Evolutionary conservation across 73 alveolate species (phyloP), one percentile per base, ranked within the genome.

Genomic region (Uronychia binucleata): DNA sequence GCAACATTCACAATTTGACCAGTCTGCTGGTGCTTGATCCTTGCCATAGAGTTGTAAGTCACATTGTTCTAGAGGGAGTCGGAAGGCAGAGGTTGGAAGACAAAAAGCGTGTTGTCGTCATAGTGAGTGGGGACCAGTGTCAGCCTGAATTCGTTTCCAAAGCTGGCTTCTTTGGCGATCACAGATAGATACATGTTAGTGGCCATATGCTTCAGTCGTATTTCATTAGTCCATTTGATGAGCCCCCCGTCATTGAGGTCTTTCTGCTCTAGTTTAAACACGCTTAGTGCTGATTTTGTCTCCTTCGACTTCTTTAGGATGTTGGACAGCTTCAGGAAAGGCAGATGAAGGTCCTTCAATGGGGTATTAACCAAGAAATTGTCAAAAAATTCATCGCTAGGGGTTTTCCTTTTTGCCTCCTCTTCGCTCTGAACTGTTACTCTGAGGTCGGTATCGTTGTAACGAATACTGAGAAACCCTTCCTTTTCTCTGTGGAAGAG

Each of bases 401-500:
- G 67, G 5, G 67, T 46, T 46, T 19, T 46, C 5, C 19, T 19
- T 11, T 46, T 19, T 46, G 67, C n/a, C n/a, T 46, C 30, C 5
- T 75, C 32, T 30, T 75, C 81, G 30, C 27, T 5, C 8, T 28
- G 25, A 28, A 58, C 28, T 26, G 25, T 32, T 5, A 75, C 59
- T 75, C 81, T 75, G 46, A 75, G 27, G 1, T 75, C 81, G 1
- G n/a, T 32, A 27, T 75, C 81, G n/a, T 75, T 75, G 58, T 28
- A 75, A 8, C 81, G 46, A 27, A 75, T 30, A 13, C 57, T 26
- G 8, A 75, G 27, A 32, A 75, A 75, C 27, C 81, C 81, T 30
- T 75, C 81, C 58, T 27, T 75, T 30, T 75, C 81, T 30, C 81
- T 75, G 58, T 75, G 81, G 27, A 75, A 75, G 1, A 75, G 58